phyloP scores from a whole-genome alignment of 805 yeast genomes.

The Hanseniaspora lachancei region DNA sequence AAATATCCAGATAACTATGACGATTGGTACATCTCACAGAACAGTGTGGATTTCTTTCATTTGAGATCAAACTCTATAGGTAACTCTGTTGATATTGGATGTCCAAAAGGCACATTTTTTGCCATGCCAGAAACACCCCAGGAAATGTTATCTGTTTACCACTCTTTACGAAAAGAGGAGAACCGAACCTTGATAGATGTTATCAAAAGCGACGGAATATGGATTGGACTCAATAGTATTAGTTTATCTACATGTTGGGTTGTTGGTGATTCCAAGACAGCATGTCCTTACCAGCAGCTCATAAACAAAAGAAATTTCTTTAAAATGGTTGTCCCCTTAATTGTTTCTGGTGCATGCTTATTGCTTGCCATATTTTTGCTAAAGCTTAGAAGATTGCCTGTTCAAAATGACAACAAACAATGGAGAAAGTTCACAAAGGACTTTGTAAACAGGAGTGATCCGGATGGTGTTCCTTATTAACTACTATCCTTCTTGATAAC shows the following conservation, averaged over 20 bases:
- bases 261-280: slow-evolving; percentile 60
- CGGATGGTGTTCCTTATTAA: slow-evolving; percentile 78
- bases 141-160: slow-evolving; percentile 27
- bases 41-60: slow-evolving; percentile 34
- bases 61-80: slow-evolving; percentile 16
- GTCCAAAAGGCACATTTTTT: slow-evolving; percentile 31
- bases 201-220: slow-evolving; percentile 26
- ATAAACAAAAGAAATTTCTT: slow-evolving; percentile 45
- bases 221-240: slow-evolving; percentile 77
- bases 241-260: slow-evolving; percentile 72
- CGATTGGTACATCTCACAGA: slow-evolving; percentile 33
- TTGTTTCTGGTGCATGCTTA: slow-evolving; percentile 42
- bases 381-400: slow-evolving; percentile 50
- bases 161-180: slow-evolving; percentile 18
- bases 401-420: slow-evolving; percentile 53
- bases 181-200: slow-evolving; percentile 4
- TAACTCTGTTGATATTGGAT: slow-evolving; percentile 25
- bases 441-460: slow-evolving; percentile 47
- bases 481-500: not conserved
- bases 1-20: slow-evolving; percentile 27
- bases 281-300: slow-evolving; percentile 61
- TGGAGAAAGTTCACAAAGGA: slow-evolving; percentile 44
- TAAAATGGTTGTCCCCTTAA: slow-evolving; percentile 54
- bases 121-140: slow-evolving; percentile 39
- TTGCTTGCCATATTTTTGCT: slow-evolving; percentile 40